A percentile compares a stretch with the other conserved stretches of the same genome.
These are phyloP conservation scores for Volvox carteri DNA, from an alignment of 163 green algal species.

Conservation along the genomic window DNA sequence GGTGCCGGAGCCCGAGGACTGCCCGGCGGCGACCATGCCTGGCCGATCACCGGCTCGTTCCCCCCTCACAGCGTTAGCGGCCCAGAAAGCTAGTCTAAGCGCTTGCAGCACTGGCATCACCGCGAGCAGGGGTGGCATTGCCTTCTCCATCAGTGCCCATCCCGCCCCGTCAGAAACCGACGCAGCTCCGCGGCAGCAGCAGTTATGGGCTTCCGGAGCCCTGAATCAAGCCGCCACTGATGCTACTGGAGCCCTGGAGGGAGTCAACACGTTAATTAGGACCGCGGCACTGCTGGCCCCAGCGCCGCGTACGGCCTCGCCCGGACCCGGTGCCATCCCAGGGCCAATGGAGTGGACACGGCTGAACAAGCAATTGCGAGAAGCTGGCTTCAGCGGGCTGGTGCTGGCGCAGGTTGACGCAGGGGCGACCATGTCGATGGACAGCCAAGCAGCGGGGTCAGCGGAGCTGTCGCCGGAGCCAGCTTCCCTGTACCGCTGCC, in stretches of 20 bases:
- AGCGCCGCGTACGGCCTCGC: neutral
- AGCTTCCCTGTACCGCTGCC: slow-evolving; percentile 11
- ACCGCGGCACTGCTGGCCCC: neutral
- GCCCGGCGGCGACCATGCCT: neutral
- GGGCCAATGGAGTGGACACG: slow-evolving; percentile 7
- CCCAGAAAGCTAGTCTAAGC: neutral
- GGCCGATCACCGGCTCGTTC: neutral
- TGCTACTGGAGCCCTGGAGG: neutral
- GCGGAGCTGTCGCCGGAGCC: neutral
- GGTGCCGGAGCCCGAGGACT: neutral
- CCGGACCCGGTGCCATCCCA: neutral
- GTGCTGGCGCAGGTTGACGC: neutral
- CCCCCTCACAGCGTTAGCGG: neutral
- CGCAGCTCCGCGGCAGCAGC: neutral
- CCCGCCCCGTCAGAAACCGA: neutral
- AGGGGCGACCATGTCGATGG: neutral
- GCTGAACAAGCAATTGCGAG: slow-evolving; percentile 48
- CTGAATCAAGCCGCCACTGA: neutral
- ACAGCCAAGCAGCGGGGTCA: neutral
- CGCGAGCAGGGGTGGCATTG: neutral
- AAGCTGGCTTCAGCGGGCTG: slow-evolving; percentile 44
- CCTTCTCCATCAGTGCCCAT: slow-evolving; percentile 13
- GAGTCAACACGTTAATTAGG: no score
- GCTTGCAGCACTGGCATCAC: neutral
- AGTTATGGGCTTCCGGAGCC: neutral